Conservation (phyloP, 108 stramenopile species). For the Epithemia pelagica region DNA sequence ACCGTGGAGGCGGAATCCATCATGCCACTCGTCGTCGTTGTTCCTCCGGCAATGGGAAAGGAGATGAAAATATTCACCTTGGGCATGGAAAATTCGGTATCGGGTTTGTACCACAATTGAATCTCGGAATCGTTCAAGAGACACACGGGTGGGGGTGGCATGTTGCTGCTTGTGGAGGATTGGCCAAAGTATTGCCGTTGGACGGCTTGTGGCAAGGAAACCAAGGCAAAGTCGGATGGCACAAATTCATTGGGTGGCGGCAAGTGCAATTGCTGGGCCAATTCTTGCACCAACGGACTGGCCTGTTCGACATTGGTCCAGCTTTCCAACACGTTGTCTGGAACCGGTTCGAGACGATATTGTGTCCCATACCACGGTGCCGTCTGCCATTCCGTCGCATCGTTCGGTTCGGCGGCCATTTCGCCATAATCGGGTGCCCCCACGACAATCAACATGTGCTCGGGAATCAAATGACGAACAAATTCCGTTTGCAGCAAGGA, state of each 20-base stretch:
- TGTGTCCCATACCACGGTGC: conserved; percentile 54
- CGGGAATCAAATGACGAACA: conserved; percentile 26
- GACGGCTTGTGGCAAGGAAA: conserved; percentile 5
- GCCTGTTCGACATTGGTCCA: conserved; percentile 3
- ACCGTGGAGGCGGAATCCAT: conserved; percentile 28
- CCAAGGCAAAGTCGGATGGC: conserved; percentile 43
- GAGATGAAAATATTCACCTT: conserved; percentile 46
- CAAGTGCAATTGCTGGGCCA: conserved; percentile 20
- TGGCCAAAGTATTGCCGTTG: conserved; percentile 5
- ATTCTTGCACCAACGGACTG: background rate
- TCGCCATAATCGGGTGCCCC: conserved; percentile 28
- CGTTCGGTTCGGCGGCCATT: conserved; percentile 10
- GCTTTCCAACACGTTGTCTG: conserved; percentile 14
- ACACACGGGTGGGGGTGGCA: conserved; percentile 13
- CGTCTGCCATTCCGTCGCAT: conserved; percentile 4
- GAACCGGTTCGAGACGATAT: conserved; percentile 20
- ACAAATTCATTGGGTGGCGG: conserved; percentile 49
- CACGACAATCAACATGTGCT: conserved; percentile 49
- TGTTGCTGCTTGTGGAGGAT: conserved; percentile 14
- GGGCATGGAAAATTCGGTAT: conserved; percentile 66
- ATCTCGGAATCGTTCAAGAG: conserved; percentile 13
- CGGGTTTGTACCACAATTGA: conserved; percentile 67
- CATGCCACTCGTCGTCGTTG: conserved; percentile 4
- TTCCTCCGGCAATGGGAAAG: background rate
- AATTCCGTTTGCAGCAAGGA: conserved; percentile 14